Evolutionary conservation across 371 early-diverging fungal genomes (phyloP), one percentile per base, ranked within the genome.

Genomic region (Nosema muscidifuracis): DNA sequence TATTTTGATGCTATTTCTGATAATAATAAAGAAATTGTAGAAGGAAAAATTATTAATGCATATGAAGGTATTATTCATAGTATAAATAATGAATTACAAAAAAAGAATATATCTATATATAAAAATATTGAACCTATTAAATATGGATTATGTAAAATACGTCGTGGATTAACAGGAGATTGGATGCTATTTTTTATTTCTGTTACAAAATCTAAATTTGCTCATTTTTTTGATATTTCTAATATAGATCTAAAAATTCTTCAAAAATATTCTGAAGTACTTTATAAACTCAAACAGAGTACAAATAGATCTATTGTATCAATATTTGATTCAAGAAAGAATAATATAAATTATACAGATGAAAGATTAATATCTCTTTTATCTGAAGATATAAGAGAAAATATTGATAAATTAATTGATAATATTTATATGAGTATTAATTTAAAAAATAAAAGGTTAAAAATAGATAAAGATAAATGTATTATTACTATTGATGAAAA

Each of bases 111-210:
- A 40, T 22, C 16, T 40, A 65, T 75, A 12, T 50, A 50, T 55
- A 75, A 71, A 69, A 67, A 69, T 57, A 30, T 75, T 16, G 58
- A 55, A 26, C 50, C 53, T 53, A 33, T 33, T n/a, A 75, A 70
- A 28, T 68, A 55, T 18, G 69, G 70, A 0, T 1, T 75, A 24
- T 69, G 33, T 28, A 65, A 62, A 10, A 22, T 65, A 7, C 69
- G 67, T 24, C 63, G 31, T 26, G 67, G 67, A 42, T 58, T 69
- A 24, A 40, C 56, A 24, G 40, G 55, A 3, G 71, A 75, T 20
- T 70, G 65, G 67, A 70, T 38, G 3, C 22, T 31, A 6, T 26
- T 56, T 20, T 66, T 65, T 53, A 6, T 75, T 4, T 42, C 51
- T 26, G 56, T 75, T 18, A 75, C 75, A 10, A 61, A 61, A 31